A percentile compares a stretch with the other conserved stretches of the same genome.
Evolutionary conservation across 2,329 filamentous ascomycete genomes (phyloP).

Genomic region (Phialocephala sp.): DNA sequence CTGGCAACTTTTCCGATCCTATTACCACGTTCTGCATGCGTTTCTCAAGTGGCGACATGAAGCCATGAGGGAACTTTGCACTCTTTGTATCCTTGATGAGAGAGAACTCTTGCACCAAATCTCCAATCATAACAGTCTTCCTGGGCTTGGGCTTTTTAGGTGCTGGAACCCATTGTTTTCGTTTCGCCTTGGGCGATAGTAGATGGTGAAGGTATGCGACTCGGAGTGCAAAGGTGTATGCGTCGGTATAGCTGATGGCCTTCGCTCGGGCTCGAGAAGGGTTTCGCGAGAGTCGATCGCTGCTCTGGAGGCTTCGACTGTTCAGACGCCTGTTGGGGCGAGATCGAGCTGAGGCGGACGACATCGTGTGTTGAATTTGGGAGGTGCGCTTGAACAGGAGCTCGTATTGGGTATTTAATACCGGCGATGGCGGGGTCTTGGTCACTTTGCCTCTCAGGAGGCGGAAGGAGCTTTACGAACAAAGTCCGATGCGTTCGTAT

Average conservation of each 20-base stretch:
- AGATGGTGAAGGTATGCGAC: slow-evolving; percentile 92
- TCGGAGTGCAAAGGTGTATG: slow-evolving; percentile 88
- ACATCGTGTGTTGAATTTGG: slow-evolving; percentile 33
- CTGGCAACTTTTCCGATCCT: slow-evolving; percentile 82
- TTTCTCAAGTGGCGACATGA: slow-evolving; percentile 68
- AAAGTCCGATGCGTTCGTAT: not conserved
- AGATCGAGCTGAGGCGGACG: slow-evolving; percentile 39
- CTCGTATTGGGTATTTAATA: slow-evolving; percentile 1
- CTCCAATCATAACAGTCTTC: slow-evolving; percentile 76
- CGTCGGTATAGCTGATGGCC: slow-evolving; percentile 73
- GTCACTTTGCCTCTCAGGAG: slow-evolving; percentile 9
- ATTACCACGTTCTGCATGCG: slow-evolving; percentile 56
- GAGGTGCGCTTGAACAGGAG: slow-evolving; percentile 1
- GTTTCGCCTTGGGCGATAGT: slow-evolving; percentile 86
- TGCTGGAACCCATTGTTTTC: slow-evolving; percentile 80
- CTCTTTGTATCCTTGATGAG: slow-evolving; percentile 69
- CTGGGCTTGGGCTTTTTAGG: slow-evolving; percentile 64
- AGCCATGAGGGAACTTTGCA: slow-evolving; percentile 73
- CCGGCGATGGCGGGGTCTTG: slow-evolving; percentile 13
- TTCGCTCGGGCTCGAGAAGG: slow-evolving; percentile 53
- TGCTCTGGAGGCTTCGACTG: slow-evolving; percentile 35
- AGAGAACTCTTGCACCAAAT: slow-evolving; percentile 88
- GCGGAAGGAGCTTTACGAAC: not conserved
- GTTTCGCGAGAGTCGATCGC: slow-evolving; percentile 39
- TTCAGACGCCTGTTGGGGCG: slow-evolving; percentile 40